These are phyloP conservation scores for Linnemannia hyalina DNA, from an alignment of 192 early-diverging fungal genomes.

Conservation along the genomic window DNA sequence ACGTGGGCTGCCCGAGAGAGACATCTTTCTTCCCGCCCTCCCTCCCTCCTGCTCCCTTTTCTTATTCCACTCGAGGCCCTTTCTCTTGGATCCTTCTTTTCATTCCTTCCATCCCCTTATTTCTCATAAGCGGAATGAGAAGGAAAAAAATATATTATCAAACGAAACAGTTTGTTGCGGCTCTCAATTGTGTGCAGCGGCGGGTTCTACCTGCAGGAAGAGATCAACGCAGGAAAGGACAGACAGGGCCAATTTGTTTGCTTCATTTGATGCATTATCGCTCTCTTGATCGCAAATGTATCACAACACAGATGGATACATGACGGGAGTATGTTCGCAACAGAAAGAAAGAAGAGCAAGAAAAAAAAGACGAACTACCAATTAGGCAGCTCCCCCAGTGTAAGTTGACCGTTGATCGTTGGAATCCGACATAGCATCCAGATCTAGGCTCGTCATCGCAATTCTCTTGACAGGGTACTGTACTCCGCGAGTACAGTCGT, in stretches of 20 bases:
- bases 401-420: neutral
- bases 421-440: neutral
- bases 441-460: neutral
- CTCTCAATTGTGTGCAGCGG: neutral
- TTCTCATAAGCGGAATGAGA: neutral
- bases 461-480: neutral
- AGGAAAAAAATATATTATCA: neutral
- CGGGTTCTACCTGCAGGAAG: no score
- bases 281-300: slow-evolving; percentile 5
- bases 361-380: neutral
- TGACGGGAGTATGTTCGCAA: neutral
- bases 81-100: neutral
- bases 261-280: slow-evolving; percentile 8
- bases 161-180: neutral
- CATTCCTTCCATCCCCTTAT: neutral
- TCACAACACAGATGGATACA: neutral
- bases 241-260: neutral
- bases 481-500: neutral
- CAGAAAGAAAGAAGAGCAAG: no score
- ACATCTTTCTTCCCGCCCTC: neutral
- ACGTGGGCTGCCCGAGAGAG: neutral
- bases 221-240: neutral
- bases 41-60: neutral
- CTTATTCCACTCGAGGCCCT: neutral
- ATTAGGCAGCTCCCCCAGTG: neutral